These are phyloP conservation scores for Arabidopsis lyrata DNA, from an alignment of 441 rosid genomes.

Conservation along the genomic window DNA sequence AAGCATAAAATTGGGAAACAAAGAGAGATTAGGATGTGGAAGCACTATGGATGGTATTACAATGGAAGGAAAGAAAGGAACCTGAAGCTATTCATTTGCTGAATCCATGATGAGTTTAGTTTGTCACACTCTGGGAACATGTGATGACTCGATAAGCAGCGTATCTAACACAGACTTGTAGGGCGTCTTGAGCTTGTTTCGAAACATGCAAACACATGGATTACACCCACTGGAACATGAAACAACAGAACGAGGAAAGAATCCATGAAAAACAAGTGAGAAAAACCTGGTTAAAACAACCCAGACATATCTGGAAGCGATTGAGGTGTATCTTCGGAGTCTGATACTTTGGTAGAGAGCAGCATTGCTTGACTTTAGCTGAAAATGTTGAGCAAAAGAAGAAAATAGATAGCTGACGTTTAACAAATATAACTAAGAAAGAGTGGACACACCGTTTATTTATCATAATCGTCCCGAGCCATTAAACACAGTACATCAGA, in stretches of 20 bases:
- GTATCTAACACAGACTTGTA: background rate
- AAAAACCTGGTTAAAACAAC: background rate
- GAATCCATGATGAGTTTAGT: background rate
- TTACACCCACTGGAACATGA: background rate
- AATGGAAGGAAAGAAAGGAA: background rate
- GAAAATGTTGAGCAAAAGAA: background rate
- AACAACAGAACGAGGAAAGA: background rate
- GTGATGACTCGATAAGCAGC: background rate
- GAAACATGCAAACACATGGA: background rate
- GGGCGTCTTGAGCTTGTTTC: background rate
- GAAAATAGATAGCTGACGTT: background rate
- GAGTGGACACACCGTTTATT: conserved; percentile 16
- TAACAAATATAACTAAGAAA: background rate
- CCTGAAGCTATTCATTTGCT: background rate
- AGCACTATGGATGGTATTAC: background rate
- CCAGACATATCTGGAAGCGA: background rate
- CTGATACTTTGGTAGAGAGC: conserved; percentile 3
- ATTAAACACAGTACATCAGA: conserved; percentile 11
- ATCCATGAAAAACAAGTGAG: background rate
- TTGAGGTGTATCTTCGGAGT: background rate
- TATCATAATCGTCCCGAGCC: background rate
- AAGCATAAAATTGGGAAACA: background rate
- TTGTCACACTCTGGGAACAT: background rate
- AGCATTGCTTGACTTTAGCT: background rate
- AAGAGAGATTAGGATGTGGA: background rate